Evolutionary conservation across 2,329 filamentous ascomycete species (phyloP).

Genomic region (Parafenestella ontariensis): DNA sequence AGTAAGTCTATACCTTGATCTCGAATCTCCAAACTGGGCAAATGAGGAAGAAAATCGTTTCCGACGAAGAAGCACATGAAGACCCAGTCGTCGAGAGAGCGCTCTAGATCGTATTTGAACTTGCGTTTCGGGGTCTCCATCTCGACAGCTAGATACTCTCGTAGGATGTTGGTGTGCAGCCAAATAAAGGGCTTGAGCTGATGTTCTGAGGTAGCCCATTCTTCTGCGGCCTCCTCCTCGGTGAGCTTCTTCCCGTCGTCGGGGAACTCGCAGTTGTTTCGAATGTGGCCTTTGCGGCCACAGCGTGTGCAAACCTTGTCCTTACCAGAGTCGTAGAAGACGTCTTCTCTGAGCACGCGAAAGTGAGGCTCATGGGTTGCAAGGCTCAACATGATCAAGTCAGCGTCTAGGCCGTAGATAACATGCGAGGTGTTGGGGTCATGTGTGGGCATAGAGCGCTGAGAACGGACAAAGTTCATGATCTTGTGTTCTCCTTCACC

Average conservation of each 20-base stretch:
- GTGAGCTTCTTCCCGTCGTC: slow-evolving; percentile 70
- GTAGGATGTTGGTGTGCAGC: slow-evolving; percentile 89
- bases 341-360: slow-evolving; percentile 93
- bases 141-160: slow-evolving; percentile 92
- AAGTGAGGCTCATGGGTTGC: slow-evolving; percentile 98
- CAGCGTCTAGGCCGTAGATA: slow-evolving; percentile 96
- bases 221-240: slow-evolving; percentile 74
- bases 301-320: slow-evolving; percentile 86
- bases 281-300: slow-evolving; percentile 90
- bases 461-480: slow-evolving; percentile 96
- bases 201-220: slow-evolving; percentile 38
- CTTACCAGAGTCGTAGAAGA: slow-evolving; percentile 89
- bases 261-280: slow-evolving; percentile 71
- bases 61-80: slow-evolving; percentile 99
- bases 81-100: slow-evolving; percentile 96
- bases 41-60: slow-evolving; percentile 96
- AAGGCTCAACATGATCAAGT: slow-evolving; percentile 97
- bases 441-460: slow-evolving; percentile 87
- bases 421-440: slow-evolving; percentile 97
- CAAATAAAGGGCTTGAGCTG: slow-evolving; percentile 94
- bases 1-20: slow-evolving; percentile 97
- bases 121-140: slow-evolving; percentile 81
- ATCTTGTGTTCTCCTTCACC: slow-evolving; percentile 99
- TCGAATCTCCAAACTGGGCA: slow-evolving; percentile 95
- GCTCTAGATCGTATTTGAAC: slow-evolving; percentile 91